Percentiles rank a stretch among this genome's conserved stretches.
Evolutionary conservation across 495 filamentous ascomycete genomes (phyloP).

Genomic region (Evernia prunastri): DNA sequence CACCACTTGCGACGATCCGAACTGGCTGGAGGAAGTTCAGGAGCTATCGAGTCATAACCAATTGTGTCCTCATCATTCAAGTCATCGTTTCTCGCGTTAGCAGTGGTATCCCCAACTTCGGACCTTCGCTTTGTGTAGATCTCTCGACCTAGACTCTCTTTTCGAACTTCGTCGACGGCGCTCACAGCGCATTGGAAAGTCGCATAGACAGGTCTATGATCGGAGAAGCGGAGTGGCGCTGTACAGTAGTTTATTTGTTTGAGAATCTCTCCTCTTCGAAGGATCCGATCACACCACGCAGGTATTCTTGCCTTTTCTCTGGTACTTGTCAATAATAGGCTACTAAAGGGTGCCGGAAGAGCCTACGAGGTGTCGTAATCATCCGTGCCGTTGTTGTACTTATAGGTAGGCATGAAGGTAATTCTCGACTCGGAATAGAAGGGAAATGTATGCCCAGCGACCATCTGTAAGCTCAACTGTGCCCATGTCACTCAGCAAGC

Average conservation of each 20-base stretch:
- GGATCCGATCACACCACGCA: constrained; percentile 92
- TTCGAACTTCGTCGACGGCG: constrained; percentile 65
- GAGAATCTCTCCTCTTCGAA: constrained; percentile 77
- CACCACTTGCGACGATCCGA: constrained; percentile 91
- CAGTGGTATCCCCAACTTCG: constrained; percentile 45
- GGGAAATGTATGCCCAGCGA: constrained; percentile 79
- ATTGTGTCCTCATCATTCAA: constrained; percentile 69
- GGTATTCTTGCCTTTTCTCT: constrained; percentile 92
- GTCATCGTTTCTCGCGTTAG: constrained; percentile 45
- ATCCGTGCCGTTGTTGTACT: constrained; percentile 82
- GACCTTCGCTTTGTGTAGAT: constrained; percentile 64
- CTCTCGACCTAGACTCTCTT: constrained; percentile 60
- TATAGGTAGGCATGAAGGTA: constrained; percentile 87
- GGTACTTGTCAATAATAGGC: not conserved
- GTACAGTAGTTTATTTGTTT: constrained; percentile 74
- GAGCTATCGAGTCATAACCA: constrained; percentile 67
- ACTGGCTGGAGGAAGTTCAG: constrained; percentile 79
- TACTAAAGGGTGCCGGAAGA: not conserved
- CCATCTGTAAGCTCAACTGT: constrained; percentile 94
- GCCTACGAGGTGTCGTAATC: constrained; percentile 86
- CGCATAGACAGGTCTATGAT: constrained; percentile 89
- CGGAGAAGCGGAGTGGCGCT: constrained; percentile 77
- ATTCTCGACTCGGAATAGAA: constrained; percentile 86
- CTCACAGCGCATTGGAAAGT: constrained; percentile 76
- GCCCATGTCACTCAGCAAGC: not conserved